A percentile compares a stretch with the other conserved stretches of the same genome.
Conservation (phyloP, 306 rosid genomes). For the Quercus ilex region DNA sequence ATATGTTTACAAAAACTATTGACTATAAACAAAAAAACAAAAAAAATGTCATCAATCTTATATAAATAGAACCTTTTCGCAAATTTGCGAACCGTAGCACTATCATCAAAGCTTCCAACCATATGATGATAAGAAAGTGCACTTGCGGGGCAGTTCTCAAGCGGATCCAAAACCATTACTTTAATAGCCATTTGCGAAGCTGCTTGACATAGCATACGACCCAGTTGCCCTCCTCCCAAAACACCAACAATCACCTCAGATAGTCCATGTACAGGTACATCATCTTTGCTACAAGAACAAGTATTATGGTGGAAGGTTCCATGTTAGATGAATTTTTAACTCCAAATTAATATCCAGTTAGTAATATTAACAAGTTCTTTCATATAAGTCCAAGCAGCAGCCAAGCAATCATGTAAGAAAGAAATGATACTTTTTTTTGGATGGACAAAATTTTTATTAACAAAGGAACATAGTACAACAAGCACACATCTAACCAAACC, state of each 20-base stretch:
- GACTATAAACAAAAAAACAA: no score
- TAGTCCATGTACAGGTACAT: slow-evolving; percentile 45
- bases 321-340: no score
- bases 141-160: slow-evolving; percentile 70
- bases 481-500: no score
- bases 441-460: no score
- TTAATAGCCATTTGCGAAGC: slow-evolving; percentile 83
- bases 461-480: no score
- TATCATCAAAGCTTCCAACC: slow-evolving; percentile 86
- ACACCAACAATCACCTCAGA: slow-evolving; percentile 81
- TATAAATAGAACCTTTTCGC: slow-evolving; percentile 64
- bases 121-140: slow-evolving; percentile 56
- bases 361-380: neutral
- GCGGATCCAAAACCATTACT: slow-evolving; percentile 75
- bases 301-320: neutral
- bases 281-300: slow-evolving; percentile 44
- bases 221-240: slow-evolving; percentile 91
- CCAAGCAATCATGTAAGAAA: no score
- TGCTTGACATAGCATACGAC: slow-evolving; percentile 94
- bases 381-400: neutral
- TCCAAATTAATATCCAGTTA: neutral
- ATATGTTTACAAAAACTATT: no score
- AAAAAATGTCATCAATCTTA: neutral
- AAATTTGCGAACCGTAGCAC: slow-evolving; percentile 63
- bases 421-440: no score